Percentiles rank a stretch among this genome's conserved stretches.
These are phyloP conservation scores for Carpinus fangiana DNA, from an alignment of 306 rosid species.

Conservation along the genomic window DNA sequence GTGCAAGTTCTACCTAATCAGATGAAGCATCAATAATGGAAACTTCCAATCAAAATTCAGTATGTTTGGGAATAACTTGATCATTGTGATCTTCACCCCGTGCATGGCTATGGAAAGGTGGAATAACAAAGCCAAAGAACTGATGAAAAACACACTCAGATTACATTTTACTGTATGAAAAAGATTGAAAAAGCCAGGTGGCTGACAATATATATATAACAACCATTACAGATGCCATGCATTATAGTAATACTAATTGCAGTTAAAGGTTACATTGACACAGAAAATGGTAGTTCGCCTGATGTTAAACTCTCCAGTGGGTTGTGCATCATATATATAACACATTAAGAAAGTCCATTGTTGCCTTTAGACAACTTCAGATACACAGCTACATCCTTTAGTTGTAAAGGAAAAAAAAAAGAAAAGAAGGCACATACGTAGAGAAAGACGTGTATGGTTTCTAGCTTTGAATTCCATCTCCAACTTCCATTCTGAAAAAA, in stretches of 20 bases:
- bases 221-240: not conserved
- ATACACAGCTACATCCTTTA: not conserved
- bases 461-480: conserved; percentile 89
- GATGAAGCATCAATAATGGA: not conserved
- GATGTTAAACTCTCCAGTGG: not conserved
- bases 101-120: not conserved
- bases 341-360: not conserved
- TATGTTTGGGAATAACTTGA: not conserved
- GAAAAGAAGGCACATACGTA: not conserved
- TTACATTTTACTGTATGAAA: not conserved
- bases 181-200: not conserved
- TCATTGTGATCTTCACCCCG: not conserved
- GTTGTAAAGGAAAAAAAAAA: conserved; percentile 11
- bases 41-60: not conserved
- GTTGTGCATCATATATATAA: not conserved
- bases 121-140: not conserved
- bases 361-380: not conserved
- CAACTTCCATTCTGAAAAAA: conserved; percentile 91
- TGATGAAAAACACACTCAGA: not conserved
- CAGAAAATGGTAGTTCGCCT: not conserved
- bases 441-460: conserved; percentile 14
- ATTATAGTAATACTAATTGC: not conserved
- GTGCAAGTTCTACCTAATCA: not conserved
- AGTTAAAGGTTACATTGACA: not conserved
- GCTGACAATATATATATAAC: not conserved